phyloP scores from a whole-genome alignment of 441 rosid species.

The Monsonia emarginata region DNA sequence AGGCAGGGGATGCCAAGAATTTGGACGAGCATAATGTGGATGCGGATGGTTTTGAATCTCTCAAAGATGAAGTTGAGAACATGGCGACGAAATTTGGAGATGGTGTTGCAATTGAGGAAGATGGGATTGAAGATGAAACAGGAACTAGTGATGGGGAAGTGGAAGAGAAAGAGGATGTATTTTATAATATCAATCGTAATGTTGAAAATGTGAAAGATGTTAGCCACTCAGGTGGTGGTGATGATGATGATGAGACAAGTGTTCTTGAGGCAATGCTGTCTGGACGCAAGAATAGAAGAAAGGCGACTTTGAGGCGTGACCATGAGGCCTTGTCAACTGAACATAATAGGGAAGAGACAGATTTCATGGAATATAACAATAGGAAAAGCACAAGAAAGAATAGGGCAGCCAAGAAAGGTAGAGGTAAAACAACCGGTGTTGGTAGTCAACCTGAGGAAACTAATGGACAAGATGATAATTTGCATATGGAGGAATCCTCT shows the following conservation, averaged over 20 bases:
- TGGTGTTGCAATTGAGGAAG: background rate
- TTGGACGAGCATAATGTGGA: background rate
- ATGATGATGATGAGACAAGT: conserved; percentile 38
- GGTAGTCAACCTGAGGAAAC: conserved; percentile 25
- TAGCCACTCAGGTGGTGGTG: background rate
- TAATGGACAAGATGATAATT: conserved; percentile 19
- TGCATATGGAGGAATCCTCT: conserved; percentile 24
- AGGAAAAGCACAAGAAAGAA: conserved; percentile 50
- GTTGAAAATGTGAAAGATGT: background rate
- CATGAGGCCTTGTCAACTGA: conserved; percentile 18
- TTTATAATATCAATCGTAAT: background rate
- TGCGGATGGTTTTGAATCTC: background rate
- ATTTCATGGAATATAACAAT: conserved; percentile 48
- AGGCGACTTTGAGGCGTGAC: conserved; percentile 24
- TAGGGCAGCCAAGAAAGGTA: conserved; percentile 46
- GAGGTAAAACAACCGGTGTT: conserved; percentile 28
- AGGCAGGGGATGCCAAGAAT: background rate
- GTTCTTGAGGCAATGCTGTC: conserved; percentile 64
- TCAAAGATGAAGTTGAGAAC: background rate
- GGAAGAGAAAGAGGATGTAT: conserved; percentile 14
- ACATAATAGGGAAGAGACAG: conserved; percentile 29
- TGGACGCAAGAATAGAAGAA: conserved; percentile 40
- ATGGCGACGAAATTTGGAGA: background rate
- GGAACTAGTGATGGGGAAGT: background rate
- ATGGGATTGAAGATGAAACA: background rate